Conservation (phyloP, 2,329 filamentous ascomycete species). For the Arthrobotrys musiformis region DNA sequence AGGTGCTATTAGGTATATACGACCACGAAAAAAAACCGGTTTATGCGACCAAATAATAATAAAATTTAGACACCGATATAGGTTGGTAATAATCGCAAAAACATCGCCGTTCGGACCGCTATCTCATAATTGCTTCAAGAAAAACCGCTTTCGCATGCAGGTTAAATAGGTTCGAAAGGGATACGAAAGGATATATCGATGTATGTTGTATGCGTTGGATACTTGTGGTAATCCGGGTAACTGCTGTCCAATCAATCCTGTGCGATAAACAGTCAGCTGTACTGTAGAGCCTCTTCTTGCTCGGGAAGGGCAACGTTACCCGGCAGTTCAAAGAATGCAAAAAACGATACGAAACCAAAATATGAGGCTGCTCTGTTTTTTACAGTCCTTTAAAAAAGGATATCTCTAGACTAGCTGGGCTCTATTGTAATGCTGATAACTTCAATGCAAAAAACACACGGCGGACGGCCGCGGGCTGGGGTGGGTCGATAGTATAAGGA, state of each 20-base stretch:
- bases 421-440: neutral
- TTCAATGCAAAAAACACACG: conserved; percentile 6
- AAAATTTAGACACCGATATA: neutral
- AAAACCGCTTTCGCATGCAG: neutral
- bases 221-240: neutral
- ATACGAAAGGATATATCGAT: neutral
- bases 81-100: neutral
- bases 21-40: neutral
- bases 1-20: neutral
- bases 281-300: neutral
- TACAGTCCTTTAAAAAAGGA: too few species aligned
- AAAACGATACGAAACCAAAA: neutral
- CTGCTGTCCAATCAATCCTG: neutral
- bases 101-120: neutral
- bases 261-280: neutral
- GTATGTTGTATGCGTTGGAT: conserved; percentile 4
- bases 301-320: neutral
- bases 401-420: neutral
- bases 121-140: neutral
- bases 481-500: conserved; percentile 40
- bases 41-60: neutral
- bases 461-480: neutral
- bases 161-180: too few species aligned
- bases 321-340: neutral
- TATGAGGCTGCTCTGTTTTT: neutral